Evolutionary conservation across 106 monocot species (phyloP), one percentile per base, ranked within the genome.

Genomic region (Allium fistulosum): DNA sequence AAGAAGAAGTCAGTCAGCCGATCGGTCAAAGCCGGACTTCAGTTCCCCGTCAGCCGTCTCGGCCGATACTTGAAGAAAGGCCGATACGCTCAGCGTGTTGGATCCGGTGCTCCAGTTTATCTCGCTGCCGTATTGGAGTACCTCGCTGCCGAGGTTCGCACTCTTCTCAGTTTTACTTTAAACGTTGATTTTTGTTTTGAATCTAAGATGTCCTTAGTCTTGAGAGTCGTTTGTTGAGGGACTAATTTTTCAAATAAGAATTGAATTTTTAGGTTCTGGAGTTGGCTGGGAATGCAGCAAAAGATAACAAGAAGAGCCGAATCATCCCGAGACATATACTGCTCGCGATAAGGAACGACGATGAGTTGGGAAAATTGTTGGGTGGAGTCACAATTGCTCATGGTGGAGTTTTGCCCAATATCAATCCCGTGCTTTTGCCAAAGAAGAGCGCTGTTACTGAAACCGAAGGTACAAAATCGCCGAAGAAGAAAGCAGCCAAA

Each of bases 111-210:
- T 13, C 81, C 85, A 48, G 85, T 86, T 51, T 86, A 82, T 58
- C 85, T 86, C 72, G 69, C 85, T 48, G 85, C 81, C 72, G 81
- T 85, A 22, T 81, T 85, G 12, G 85, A 85, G 61, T 85, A 85
- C 55, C 79, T 86, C 52, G 81, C 85, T 13, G 85, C 85, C 45
- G 85, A 86, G 56, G 56, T 57, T 13, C 8, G 14, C 56, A 57
- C 37, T 37, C 37, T 37, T 37, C 37, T 37, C 37, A 37, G 37
- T 3, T 37, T 37, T 37, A 37, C 37, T 37, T 5, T 37, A 37
- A 37, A 2, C 1, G 2, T 37, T 57, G 56, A 57, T 12, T 12
- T 13, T 13, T 16, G 56, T 13, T 16, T 4, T 4, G 56, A 16
- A 57, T 12, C 56, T 9, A 12, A 16, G 56, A 16, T 13, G 2